Percentiles rank a stretch among this genome's conserved stretches.
These are phyloP conservation scores for Stygiomarasmius scandens DNA, from an alignment of 1,284 basidiomycete species.

Conservation along the genomic window DNA sequence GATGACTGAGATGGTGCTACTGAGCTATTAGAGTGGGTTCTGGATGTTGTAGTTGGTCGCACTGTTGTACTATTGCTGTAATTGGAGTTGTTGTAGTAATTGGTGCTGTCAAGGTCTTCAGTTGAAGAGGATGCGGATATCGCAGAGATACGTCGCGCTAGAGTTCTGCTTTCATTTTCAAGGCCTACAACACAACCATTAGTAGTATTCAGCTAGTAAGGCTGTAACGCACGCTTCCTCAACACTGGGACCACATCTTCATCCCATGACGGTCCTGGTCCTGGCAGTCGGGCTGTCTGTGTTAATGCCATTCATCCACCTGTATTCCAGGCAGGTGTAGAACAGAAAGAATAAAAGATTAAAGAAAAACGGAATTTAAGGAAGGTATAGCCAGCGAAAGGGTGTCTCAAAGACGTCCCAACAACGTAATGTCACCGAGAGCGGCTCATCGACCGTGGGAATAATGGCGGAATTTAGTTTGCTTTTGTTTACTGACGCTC, in stretches of 20 bases:
- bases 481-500: too few relatives aligned
- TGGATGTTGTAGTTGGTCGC: too few relatives aligned
- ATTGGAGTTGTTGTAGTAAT: neutral
- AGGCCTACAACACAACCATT: conserved; percentile 51
- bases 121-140: conserved; percentile 62
- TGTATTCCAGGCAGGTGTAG: too few relatives aligned
- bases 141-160: conserved; percentile 73
- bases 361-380: too few relatives aligned
- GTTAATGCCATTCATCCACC: conserved; percentile 50
- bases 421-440: too few relatives aligned
- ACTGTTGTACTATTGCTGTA: conserved; percentile 3
- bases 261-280: conserved; percentile 64
- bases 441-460: too few relatives aligned
- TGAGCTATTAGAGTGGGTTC: neutral
- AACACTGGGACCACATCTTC: conserved; percentile 72
- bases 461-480: too few relatives aligned
- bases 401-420: too few relatives aligned
- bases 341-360: too few relatives aligned
- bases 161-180: conserved; percentile 69
- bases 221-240: conserved; percentile 58
- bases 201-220: conserved; percentile 3
- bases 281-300: conserved; percentile 49
- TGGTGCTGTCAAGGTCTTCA: conserved; percentile 36
- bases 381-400: too few relatives aligned
- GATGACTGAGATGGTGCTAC: conserved; percentile 3